phyloP scores from a whole-genome alignment of 108 stramenopile genomes.

The Cyclotella sp. region DNA sequence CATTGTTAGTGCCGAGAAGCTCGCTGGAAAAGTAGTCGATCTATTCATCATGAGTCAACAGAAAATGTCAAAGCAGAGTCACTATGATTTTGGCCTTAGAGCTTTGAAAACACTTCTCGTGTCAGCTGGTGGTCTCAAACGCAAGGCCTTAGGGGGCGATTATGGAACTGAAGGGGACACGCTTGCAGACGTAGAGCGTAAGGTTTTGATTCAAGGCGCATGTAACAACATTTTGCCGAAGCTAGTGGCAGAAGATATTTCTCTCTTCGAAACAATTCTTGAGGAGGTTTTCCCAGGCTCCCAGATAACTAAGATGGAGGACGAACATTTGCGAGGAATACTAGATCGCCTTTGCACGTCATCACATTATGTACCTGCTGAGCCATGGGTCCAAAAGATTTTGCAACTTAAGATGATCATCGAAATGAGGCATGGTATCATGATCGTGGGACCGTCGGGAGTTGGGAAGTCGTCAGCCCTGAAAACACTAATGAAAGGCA shows the following conservation, averaged over 20 bases:
- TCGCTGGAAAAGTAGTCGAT: slow-evolving; percentile 92
- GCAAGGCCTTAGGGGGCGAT: slow-evolving; percentile 77
- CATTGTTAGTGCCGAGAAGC: slow-evolving; percentile 92
- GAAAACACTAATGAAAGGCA: slow-evolving; percentile 74
- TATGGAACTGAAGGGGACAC: slow-evolving; percentile 60
- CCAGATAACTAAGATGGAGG: slow-evolving; percentile 79
- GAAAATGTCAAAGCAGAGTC: slow-evolving; percentile 92
- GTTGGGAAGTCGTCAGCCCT: slow-evolving; percentile 85
- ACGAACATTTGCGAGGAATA: slow-evolving; percentile 71
- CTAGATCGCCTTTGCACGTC: slow-evolving; percentile 75
- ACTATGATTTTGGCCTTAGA: slow-evolving; percentile 99
- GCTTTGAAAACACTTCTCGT: slow-evolving; percentile 98
- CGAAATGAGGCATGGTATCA: slow-evolving; percentile 95
- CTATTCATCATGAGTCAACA: slow-evolving; percentile 93
- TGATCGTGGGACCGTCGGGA: slow-evolving; percentile 95
- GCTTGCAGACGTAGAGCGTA: slow-evolving; percentile 68
- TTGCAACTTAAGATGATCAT: slow-evolving; percentile 95
- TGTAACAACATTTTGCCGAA: slow-evolving; percentile 98
- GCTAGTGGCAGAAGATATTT: slow-evolving; percentile 92
- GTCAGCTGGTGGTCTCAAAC: slow-evolving; percentile 99
- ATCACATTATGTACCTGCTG: slow-evolving; percentile 61
- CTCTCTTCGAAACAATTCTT: slow-evolving; percentile 84
- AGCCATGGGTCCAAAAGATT: slow-evolving; percentile 94
- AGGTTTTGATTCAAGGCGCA: slow-evolving; percentile 88
- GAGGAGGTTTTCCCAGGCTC: slow-evolving; percentile 92